A percentile compares a stretch with the other conserved stretches of the same genome.
phyloP scores from a whole-genome alignment of 2,329 filamentous ascomycete species.

The Onygena corvina region DNA sequence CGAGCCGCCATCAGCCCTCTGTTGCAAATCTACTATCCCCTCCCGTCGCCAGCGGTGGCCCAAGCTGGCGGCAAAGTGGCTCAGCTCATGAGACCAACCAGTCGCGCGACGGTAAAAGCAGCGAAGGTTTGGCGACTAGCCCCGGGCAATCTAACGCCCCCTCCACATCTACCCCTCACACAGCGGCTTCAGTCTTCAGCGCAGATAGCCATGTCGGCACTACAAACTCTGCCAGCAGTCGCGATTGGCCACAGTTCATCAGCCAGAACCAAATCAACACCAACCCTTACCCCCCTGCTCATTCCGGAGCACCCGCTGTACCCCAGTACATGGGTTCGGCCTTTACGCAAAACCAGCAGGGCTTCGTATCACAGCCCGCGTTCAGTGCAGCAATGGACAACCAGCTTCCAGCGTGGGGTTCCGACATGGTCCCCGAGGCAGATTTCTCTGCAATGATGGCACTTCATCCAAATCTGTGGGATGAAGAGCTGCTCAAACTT shows the following conservation, averaged over 20 bases:
- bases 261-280: constrained; percentile 2
- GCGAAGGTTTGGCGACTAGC: not conserved
- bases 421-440: constrained; percentile 2
- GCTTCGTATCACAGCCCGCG: not conserved
- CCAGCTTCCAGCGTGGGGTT: constrained; percentile 4
- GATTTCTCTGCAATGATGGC: constrained; percentile 10
- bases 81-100: not conserved
- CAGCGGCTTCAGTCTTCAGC: not conserved
- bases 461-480: constrained; percentile 14
- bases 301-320: not conserved
- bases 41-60: not conserved
- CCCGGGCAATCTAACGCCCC: not conserved
- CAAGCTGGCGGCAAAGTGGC: not conserved
- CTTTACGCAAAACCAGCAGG: not conserved
- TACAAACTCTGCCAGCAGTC: not conserved
- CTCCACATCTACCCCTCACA: not conserved
- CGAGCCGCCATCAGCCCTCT: not conserved
- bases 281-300: not conserved
- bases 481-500: constrained; percentile 10
- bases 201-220: not conserved
- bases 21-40: not conserved
- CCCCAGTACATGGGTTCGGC: not conserved
- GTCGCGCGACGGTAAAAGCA: not conserved
- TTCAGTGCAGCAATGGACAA: not conserved
- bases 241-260: constrained; percentile 1